Evolutionary conservation across 1,284 basidiomycete genomes (phyloP).

Genomic region (Cerrena zonata): DNA sequence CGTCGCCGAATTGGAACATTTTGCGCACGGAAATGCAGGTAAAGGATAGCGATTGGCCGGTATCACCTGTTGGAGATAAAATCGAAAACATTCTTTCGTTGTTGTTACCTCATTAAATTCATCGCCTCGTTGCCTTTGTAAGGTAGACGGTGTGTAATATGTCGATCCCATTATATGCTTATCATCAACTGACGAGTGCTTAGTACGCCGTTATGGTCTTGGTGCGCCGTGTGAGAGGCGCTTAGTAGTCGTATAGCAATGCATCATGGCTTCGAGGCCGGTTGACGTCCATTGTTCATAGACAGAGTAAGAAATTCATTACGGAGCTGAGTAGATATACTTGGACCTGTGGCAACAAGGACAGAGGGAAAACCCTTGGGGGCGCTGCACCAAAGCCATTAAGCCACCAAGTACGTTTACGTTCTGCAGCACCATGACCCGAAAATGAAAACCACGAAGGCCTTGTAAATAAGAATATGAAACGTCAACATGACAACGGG

Average conservation of each 20-base stretch:
- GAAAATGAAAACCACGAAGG: too few relatives aligned
- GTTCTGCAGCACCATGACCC: too few relatives aligned
- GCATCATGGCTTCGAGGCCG: neutral
- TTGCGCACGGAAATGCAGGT: conserved; percentile 12
- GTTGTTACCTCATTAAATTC: conserved; percentile 2
- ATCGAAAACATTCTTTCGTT: conserved; percentile 4
- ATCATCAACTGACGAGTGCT: neutral
- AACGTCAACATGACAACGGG: too few relatives aligned
- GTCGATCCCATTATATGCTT: neutral
- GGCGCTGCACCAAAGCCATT: neutral
- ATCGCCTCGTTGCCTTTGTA: neutral
- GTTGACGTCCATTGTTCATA: neutral
- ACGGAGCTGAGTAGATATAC: neutral
- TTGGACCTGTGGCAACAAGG: neutral
- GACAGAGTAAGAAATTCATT: neutral
- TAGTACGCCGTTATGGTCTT: neutral
- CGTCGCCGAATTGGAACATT: conserved; percentile 69
- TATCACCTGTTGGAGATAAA: conserved; percentile 4
- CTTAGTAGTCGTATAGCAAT: neutral
- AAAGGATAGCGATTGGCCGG: conserved; percentile 17
- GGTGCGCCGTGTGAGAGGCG: neutral
- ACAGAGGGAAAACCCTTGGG: neutral
- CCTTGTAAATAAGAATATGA: too few relatives aligned
- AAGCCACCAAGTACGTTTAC: neutral
- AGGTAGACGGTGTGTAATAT: neutral